Percentiles rank a stretch among this genome's conserved stretches.
Conservation (phyloP, 805 yeast species). For the Candida germanica region DNA sequence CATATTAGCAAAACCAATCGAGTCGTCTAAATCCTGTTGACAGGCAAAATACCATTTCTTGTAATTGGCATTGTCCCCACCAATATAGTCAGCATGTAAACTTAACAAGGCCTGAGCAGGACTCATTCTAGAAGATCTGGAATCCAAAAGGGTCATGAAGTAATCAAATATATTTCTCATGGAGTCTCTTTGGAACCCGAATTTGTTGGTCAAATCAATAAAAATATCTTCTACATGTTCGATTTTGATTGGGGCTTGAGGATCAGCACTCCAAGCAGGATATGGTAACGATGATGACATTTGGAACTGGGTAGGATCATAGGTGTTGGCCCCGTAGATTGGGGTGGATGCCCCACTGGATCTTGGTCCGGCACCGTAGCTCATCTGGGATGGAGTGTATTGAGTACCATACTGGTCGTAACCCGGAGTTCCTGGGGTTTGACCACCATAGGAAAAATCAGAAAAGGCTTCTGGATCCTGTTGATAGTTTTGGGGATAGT, state of each 20-base stretch:
- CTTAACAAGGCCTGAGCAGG: slow-evolving; percentile 83
- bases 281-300: slow-evolving; percentile 88
- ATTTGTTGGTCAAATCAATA: slow-evolving; percentile 76
- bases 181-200: slow-evolving; percentile 89
- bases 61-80: slow-evolving; percentile 83
- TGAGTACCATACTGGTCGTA: slow-evolving; percentile 68
- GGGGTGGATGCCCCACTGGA: slow-evolving; percentile 96
- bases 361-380: slow-evolving; percentile 73
- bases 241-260: slow-evolving; percentile 75
- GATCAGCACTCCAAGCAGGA: slow-evolving; percentile 99
- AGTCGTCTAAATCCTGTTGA: slow-evolving; percentile 81
- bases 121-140: slow-evolving; percentile 84
- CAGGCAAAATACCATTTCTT: slow-evolving; percentile 89
- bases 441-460: slow-evolving; percentile 60
- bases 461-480: slow-evolving; percentile 63
- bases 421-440: slow-evolving; percentile 56
- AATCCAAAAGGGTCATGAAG: slow-evolving; percentile 79
- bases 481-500: slow-evolving; percentile 42
- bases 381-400: slow-evolving; percentile 82
- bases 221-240: slow-evolving; percentile 86
- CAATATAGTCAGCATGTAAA: slow-evolving; percentile 82
- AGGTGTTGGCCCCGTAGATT: slow-evolving; percentile 67
- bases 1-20: slow-evolving; percentile 81
- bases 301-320: slow-evolving; percentile 61
- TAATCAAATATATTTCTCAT: slow-evolving; percentile 90